A percentile compares a stretch with the other conserved stretches of the same genome.
These are phyloP conservation scores for Aspergillus fructus DNA, from an alignment of 2,329 filamentous ascomycete genomes.

Conservation along the genomic window DNA sequence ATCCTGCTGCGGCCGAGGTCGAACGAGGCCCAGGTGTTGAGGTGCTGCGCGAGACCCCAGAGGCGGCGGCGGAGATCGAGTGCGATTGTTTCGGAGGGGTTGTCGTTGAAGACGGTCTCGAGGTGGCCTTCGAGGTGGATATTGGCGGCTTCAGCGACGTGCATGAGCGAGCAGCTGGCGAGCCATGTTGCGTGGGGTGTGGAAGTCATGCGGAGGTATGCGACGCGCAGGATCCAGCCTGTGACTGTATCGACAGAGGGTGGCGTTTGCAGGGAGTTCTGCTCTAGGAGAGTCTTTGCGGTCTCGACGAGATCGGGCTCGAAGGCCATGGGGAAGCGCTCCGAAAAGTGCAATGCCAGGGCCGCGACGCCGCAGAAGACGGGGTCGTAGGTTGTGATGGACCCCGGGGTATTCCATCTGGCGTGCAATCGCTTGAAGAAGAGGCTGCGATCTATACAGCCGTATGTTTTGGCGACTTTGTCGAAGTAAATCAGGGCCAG, in stretches of 20 bases:
- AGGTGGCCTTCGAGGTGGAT: conserved; percentile 18
- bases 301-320: conserved; percentile 51
- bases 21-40: conserved; percentile 59
- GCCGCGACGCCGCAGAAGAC: conserved; percentile 55
- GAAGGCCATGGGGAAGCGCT: conserved; percentile 37
- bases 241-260: conserved; percentile 30
- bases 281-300: conserved; percentile 47
- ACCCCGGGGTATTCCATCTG: conserved; percentile 23
- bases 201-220: conserved; percentile 54
- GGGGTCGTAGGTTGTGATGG: conserved; percentile 41
- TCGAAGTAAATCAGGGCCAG: conserved; percentile 51
- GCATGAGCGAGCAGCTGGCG: conserved; percentile 36
- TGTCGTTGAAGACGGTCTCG: conserved; percentile 9
- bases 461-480: conserved; percentile 53
- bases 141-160: conserved; percentile 53
- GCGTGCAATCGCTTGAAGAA: conserved; percentile 23
- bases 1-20: conserved; percentile 57
- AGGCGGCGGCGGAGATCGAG: conserved; percentile 43
- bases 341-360: conserved; percentile 52
- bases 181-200: conserved; percentile 50
- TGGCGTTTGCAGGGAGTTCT: conserved; percentile 10
- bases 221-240: conserved; percentile 51
- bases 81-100: conserved; percentile 19
- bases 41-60: conserved; percentile 53
- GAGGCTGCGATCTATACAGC: conserved; percentile 42